Base-by-base conservation (phyloP, 331 rosid species). In the Spiraea crenata region DNA sequence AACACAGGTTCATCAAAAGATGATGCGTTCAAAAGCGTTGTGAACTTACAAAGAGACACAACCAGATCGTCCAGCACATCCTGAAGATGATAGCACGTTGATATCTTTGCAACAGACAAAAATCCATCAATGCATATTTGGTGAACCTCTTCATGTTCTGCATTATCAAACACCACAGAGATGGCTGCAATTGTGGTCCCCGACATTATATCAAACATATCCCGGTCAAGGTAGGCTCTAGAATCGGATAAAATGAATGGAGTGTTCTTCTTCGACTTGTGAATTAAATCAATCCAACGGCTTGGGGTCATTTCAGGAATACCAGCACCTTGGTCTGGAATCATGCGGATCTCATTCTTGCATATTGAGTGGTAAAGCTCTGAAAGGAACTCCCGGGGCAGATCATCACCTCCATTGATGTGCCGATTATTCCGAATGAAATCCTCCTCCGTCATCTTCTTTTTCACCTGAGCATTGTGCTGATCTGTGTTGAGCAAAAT, bases 161-260 rank as follows among this genome's bases (percentile, higher is more conserved):
- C 96, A 69, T 92, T 90, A 82, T 89, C 98, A 82, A 92, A 89
- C 57, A 92, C 96, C 79, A 92, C 98, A 76, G 96, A 92, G 64
- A 92, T 86, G 59, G 98, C 96, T 75, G 98, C 98, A 80, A 92
- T 89, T 5, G 96, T 86, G 56, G 98, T 91, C 66, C 98, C 98
- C 11, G 92, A 90, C 90, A 89, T 86, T 72, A 89, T 77, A 65
- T 96, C 92, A 74, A 92, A 92, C 98, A 92, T 92, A 71, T 89
- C 96, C 19, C 81, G 95, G 82, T 92, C 96, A 82, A 92, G 92
- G 86, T 89, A 85, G 71, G 92, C 92, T 82, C 81, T 88, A 59
- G 91, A 83, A 84, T 88, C 92, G 54, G 98, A 83, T 49, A 83
- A 82, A 72, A 91, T 89, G 70, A 95, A 95, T 65, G 97, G 91